Evolutionary conservation across 140 eudicot genomes (phyloP), one percentile per base, ranked within the genome.

Genomic region (Ambrosia hybrid): DNA sequence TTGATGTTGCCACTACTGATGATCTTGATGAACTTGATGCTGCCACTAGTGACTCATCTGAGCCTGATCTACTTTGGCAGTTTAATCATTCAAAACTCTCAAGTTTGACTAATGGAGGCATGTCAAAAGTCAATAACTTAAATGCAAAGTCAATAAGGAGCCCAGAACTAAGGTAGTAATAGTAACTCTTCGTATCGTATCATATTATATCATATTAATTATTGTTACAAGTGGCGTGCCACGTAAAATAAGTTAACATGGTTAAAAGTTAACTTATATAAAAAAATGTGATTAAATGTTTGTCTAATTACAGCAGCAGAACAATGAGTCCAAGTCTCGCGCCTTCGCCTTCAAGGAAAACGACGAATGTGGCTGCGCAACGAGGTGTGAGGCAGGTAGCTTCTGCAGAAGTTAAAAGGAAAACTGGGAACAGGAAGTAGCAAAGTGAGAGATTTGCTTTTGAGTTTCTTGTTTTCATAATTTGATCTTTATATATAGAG

Each of bases 21-120:
- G 95, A 89, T 61, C 58, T 83, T 74, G 98, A 92, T 65, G 96
- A 89, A 84, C 89, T 87, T 72, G 96, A 90, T 86, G 99, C 88
- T 68, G 95, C 89, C 76, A 90, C 96, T 1, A 94, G 97, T 52
- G 96, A 90, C 60, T 94, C 98, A 2, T 90, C 97, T 12, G 96
- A 94, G 72, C 87, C 96, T 60, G 97, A 90, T 81, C 83, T 90
- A 76, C 85, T 86, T 14, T 88, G 96, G 94, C 94, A 86, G 74
- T 90, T 82, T 37, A 90, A 86, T 72, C 85, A 90, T 48, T 80
- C 96, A 48, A 88, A 88, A 76, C 88, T 83, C 76, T 73, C 86
- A 6, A 75, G 71, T 73, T 79, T 85, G 41, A 60, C 79, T 65
- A 89, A 78, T 73, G 94, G 97, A 16, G 64, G 59, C 65, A 76